Evolutionary conservation across 192 early-diverging fungal genomes (phyloP), one percentile per base, ranked within the genome.

Genomic region (Dissophora globulifera): DNA sequence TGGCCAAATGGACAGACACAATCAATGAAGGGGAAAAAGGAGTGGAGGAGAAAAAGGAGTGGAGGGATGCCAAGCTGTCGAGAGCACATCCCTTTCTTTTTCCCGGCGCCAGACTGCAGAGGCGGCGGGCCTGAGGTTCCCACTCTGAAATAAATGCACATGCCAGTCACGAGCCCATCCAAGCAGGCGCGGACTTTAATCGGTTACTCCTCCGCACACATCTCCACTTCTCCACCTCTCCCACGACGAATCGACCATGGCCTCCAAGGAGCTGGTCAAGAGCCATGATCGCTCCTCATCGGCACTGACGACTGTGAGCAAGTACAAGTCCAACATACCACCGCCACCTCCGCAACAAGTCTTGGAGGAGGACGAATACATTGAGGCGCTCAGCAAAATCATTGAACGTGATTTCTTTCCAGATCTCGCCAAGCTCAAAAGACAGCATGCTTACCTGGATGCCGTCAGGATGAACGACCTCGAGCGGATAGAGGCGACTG

Each of bases 391-490:
- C 32, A 86, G 85, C 49, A 81, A 85, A 31, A 93, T 95, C 55
- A 94, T 95, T 60, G 84, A 94, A 58, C 70, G 93, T 11, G 94
- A 95, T 66, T 95, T 92, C 59, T 95, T 92, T 50, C 94, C 94
- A 5, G 75, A 89, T 48, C 78, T 94, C 19, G 81, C 87, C 35
- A 86, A 84, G 35, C 68, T 88, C n/a, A 81, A 82, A 59, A 51
- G 78, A 46, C 71, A 91, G 59, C 71, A 83, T 59, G 76, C 64
- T 31, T 82, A 82, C 38, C 42, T 82, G n/a, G 76, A 82, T 27
- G 76, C 81, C 16, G 57, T 78, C 22, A 50, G 56, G 38, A 47
- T 67, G 41, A 82, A 79, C 47, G 68, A 82, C 53, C 38, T 55
- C 4, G 65, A 69, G 20, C 49, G 70, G 17, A 72, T 82, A 31